Evolutionary conservation across 148 eudicot species (phyloP).

Genomic region (Pharnaceum exiguum): DNA sequence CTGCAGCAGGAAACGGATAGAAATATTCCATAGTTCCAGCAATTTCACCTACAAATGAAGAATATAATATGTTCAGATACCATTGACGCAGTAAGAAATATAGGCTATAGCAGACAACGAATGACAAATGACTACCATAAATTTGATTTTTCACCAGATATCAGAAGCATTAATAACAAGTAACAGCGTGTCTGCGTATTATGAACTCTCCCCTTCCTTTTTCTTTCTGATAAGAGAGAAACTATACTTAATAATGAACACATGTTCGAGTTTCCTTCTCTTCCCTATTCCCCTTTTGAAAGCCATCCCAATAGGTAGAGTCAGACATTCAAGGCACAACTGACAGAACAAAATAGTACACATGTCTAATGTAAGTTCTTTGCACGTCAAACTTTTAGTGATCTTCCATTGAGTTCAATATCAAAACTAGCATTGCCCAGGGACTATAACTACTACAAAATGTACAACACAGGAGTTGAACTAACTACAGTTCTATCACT

Average conservation of each 20-base stretch:
- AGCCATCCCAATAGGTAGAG: background rate
- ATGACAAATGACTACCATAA: no score
- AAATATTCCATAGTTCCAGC: background rate
- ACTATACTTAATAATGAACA: background rate
- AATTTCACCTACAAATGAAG: slow-evolving; percentile 13
- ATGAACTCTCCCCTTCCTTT: no score
- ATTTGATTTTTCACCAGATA: no score
- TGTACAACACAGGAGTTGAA: background rate
- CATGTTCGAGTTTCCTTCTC: background rate
- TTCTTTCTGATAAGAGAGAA: no score
- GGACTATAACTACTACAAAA: background rate
- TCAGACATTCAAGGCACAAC: background rate
- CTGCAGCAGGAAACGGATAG: background rate
- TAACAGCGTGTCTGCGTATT: no score
- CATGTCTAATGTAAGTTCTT: no score
- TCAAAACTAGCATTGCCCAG: background rate
- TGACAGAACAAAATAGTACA: no score
- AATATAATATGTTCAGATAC: background rate
- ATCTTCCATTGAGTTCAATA: background rate
- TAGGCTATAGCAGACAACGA: background rate
- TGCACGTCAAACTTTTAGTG: background rate
- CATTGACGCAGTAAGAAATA: background rate
- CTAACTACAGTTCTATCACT: background rate
- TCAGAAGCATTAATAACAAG: no score
- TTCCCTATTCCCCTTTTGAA: background rate